phyloP scores from a whole-genome alignment of 140 eudicot genomes.

The Stevia rebaudiana region DNA sequence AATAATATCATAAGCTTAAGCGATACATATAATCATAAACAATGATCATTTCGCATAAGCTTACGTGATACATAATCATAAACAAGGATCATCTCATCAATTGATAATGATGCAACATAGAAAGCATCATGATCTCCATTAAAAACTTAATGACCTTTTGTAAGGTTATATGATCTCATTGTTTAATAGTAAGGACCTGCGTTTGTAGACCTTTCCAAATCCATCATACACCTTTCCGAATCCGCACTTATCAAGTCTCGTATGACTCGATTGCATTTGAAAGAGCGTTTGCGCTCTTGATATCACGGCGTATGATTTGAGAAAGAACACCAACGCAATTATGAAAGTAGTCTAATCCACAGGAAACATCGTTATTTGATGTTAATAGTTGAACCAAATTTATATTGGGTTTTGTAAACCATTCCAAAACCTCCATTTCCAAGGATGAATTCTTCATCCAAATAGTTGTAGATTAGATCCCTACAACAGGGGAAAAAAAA shows the following conservation, averaged over 20 bases:
- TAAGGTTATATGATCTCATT: too few relatives aligned
- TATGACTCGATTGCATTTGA: accelerated
- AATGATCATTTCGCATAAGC: too few relatives aligned
- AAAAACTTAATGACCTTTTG: neutral
- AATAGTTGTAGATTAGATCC: too few relatives aligned
- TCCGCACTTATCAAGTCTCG: neutral
- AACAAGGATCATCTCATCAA: neutral
- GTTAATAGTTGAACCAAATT: neutral
- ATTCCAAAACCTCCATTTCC: neutral
- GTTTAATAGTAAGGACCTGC: too few relatives aligned
- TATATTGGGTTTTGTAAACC: neutral
- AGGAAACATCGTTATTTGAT: neutral
- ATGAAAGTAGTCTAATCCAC: slow-evolving; percentile 16
- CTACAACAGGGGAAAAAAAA: too few relatives aligned
- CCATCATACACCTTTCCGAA: slow-evolving; percentile 1
- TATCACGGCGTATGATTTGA: neutral
- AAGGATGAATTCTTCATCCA: too few relatives aligned
- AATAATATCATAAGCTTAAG: too few relatives aligned
- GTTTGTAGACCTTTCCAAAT: neutral
- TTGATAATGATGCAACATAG: neutral
- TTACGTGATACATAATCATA: too few relatives aligned
- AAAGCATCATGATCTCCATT: neutral
- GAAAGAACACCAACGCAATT: neutral
- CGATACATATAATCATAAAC: too few relatives aligned
- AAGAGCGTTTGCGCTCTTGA: neutral